Conservation (phyloP, 352 stramenopile genomes). For the Phytophthora crassamura region DNA sequence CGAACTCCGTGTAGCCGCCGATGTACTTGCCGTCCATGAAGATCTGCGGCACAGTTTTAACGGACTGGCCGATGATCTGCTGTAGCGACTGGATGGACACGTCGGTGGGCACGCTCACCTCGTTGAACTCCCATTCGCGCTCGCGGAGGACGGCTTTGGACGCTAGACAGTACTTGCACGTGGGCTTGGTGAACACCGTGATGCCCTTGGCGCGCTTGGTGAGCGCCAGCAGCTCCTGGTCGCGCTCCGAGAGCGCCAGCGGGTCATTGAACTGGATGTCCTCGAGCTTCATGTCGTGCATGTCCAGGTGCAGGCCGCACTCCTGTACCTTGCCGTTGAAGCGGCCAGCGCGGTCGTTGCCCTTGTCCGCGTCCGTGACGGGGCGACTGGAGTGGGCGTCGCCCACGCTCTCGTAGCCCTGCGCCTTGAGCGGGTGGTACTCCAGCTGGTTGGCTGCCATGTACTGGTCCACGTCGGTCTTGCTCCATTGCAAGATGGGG, state of each 20-base stretch:
- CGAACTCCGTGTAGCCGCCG: slow-evolving; percentile 80
- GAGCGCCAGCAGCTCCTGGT: slow-evolving; percentile 50
- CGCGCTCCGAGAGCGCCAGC: slow-evolving; percentile 50
- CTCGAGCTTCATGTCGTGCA: slow-evolving; percentile 64
- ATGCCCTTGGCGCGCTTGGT: slow-evolving; percentile 62
- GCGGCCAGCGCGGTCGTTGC: slow-evolving; percentile 76
- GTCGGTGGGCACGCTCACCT: slow-evolving; percentile 63
- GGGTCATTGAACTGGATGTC: slow-evolving; percentile 58
- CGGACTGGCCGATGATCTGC: slow-evolving; percentile 58
- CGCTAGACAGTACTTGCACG: slow-evolving; percentile 77
- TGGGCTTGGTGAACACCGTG: slow-evolving; percentile 75
- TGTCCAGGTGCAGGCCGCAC: slow-evolving; percentile 85
- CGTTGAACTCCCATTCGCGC: slow-evolving; percentile 68
- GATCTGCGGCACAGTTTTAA: slow-evolving; percentile 85
- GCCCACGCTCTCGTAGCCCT: slow-evolving; percentile 85
- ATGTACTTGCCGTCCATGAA: slow-evolving; percentile 82
- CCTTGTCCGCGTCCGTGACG: slow-evolving; percentile 63
- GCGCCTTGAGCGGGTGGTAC: slow-evolving; percentile 85
- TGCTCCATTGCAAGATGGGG: slow-evolving; percentile 85
- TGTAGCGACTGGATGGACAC: slow-evolving; percentile 65
- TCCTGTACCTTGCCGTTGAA: slow-evolving; percentile 86
- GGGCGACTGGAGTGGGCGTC: slow-evolving; percentile 88
- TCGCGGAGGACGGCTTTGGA: slow-evolving; percentile 67
- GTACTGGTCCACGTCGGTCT: slow-evolving; percentile 78
- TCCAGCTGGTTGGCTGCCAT: slow-evolving; percentile 71